Evolutionary conservation across 2,329 filamentous ascomycete genomes (phyloP), one percentile per base, ranked within the genome.

Genomic region (Colletotrichum caudatum): DNA sequence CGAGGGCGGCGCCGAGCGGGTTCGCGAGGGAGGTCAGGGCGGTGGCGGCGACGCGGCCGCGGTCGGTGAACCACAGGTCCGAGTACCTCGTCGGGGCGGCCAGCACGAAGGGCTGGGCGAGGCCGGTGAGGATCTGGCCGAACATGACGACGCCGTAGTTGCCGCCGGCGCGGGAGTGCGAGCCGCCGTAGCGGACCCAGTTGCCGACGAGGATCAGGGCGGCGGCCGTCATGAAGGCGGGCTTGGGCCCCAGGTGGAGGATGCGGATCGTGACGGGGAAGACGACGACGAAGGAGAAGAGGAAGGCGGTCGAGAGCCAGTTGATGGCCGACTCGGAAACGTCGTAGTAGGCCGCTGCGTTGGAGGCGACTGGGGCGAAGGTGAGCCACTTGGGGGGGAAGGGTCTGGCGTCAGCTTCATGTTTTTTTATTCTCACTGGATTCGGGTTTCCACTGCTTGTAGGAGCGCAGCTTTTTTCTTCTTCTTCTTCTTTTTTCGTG

Each of bases 101-200:
- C 12, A 98, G 89, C 16, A 97, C 94, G 80, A 98, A 98, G 0
- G 96, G 95, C 79, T 99, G 96, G 0, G 94, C 91, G 50, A 98
- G 86, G 0, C 95, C 96, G 64, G 93, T 94, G 72, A 99, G 80
- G 79, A 98, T 92, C 83, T 98, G 95, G 5, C 95, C 95, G 76
- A 97, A 91, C 92, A 98, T 94, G 73, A 94, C 91, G 56, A 93
- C 86, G 53, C 91, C 91, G 78, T 93, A 97, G 75, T 85, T 87
- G 61, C 92, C 93, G 33, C 89, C 76, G 81, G 82, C 54, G 83
- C 84, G 71, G 26, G 81, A 78, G 74, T 82, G 77, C 12, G 85
- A 91, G 66, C 94, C 94, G 2, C 88, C 93, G 83, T 93, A 97
- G 64, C 95, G 92, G 75, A 98, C 88, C 95, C 96, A 98, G 82